Percentiles rank a stretch among this genome's conserved stretches.
Conservation (phyloP, 257 asterid species). For the Nicotiana paniculata region DNA sequence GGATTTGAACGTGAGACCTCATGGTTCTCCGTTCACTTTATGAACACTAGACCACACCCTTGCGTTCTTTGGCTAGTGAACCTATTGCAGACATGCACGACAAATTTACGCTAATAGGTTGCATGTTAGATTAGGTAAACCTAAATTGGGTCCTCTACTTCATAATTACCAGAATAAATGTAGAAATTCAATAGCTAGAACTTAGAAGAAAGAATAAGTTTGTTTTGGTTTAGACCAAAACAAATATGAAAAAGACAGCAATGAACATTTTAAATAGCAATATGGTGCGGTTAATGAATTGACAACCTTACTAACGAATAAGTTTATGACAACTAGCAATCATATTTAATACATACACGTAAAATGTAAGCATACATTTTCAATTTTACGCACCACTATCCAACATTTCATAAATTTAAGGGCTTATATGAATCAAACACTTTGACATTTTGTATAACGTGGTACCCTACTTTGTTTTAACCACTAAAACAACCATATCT, state of each 20-base stretch:
- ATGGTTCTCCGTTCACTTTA: too few species aligned
- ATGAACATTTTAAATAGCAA: not conserved
- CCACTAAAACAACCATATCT: not conserved
- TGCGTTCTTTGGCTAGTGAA: not conserved
- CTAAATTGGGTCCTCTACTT: not conserved
- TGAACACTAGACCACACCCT: too few species aligned
- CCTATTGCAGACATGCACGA: not conserved
- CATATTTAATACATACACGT: not conserved
- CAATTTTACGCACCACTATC: not conserved
- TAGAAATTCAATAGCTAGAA: too few species aligned
- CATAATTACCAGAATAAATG: not conserved
- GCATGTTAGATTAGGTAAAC: not conserved
- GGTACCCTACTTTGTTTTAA: not conserved
- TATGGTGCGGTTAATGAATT: not conserved
- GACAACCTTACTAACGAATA: not conserved
- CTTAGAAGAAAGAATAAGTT: not conserved
- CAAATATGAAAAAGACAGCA: not conserved
- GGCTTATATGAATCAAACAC: not conserved
- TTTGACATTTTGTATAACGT: not conserved
- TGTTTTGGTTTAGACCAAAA: not conserved
- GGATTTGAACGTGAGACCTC: too few species aligned
- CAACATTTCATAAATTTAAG: not conserved
- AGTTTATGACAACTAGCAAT: not conserved
- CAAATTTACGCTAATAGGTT: not conserved
- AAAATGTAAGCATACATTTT: not conserved